Percentiles rank a stretch among this genome's conserved stretches.
Evolutionary conservation across 371 early-diverging fungal genomes (phyloP).

Genomic region (Mortierella sp.): DNA sequence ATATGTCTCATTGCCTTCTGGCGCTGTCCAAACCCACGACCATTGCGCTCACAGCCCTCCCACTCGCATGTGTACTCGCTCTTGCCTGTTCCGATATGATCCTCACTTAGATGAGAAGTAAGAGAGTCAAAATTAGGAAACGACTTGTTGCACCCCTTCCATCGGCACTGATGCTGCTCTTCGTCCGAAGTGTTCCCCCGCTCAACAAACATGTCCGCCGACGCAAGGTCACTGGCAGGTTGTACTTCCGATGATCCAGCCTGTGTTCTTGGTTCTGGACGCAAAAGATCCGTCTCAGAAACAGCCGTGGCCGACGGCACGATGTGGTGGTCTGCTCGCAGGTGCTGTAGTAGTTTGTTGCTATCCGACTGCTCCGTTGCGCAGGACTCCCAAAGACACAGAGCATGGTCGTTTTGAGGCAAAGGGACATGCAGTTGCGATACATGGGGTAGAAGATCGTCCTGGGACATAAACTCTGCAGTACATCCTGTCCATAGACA

Average conservation of each 20-base stretch:
- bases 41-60: slow-evolving; percentile 76
- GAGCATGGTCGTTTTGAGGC: slow-evolving; percentile 53
- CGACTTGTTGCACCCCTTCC: slow-evolving; percentile 64
- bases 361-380: slow-evolving; percentile 62
- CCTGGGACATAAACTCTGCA: slow-evolving; percentile 75
- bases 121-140: slow-evolving; percentile 76
- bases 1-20: slow-evolving; percentile 90
- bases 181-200: neutral
- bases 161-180: slow-evolving; percentile 61
- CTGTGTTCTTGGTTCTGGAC: slow-evolving; percentile 16
- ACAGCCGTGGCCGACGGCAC: slow-evolving; percentile 7
- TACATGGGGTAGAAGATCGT: slow-evolving; percentile 86
- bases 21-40: slow-evolving; percentile 77
- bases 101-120: slow-evolving; percentile 77
- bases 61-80: slow-evolving; percentile 85
- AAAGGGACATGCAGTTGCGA: slow-evolving; percentile 80
- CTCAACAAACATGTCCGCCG: neutral
- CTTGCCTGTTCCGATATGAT: slow-evolving; percentile 79
- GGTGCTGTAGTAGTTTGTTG: slow-evolving; percentile 74
- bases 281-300: slow-evolving; percentile 10
- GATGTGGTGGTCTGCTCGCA: slow-evolving; percentile 60
- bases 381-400: slow-evolving; percentile 87
- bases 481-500: slow-evolving; percentile 89
- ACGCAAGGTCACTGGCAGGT: neutral
- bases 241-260: neutral